Base-by-base conservation (phyloP, 2,329 filamentous ascomycete genomes). In the Clathrospora elynae region DNA sequence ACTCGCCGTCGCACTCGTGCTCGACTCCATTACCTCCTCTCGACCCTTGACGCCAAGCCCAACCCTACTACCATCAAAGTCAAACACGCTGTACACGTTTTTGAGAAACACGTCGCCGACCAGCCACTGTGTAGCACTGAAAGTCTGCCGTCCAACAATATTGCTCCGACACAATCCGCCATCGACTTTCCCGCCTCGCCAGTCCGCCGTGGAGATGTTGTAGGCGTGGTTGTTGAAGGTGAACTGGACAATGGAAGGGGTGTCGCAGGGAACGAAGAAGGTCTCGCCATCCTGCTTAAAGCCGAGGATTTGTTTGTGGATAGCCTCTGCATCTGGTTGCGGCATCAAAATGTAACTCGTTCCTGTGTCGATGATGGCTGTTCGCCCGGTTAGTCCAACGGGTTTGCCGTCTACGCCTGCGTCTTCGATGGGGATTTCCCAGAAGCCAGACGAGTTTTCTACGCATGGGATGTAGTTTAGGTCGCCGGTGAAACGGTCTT, bases 61-160 rank as follows among this genome's bases (percentile, higher is more conserved):
- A 52, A 90, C 81, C 36, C 78, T 79, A 29, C 68, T 71, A 52
- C 83, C 63, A 50, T 92, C 89, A 38, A 81, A 82, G 66, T 96
- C 90, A 65, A 95, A 95, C 16, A 93, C 85, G 1, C 83, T 77
- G 64, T 95, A 95, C 11, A 95, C 90, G 57, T 95, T 95, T 74
- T 95, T 95, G 49, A 96, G 72, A 59, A 95, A 95, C 1, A 86
- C 82, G 54, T 90, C 90, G 2, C 90, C 90, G 1, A 95, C 71
- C n/a, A 96, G 76, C 89, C 90, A 95, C 18, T 83, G 71, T 22
- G 73, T 64, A 58, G 57, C 76, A 1, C 76, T 71, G 32, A 89
- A 84, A 10, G 88, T 82, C 62, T 86, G 80, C 17, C 83, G 78
- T 2, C 86, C 87, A 38, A 90, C 85, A 23, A 95, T 81, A 57